Conservation (phyloP, 768 basidiomycete genomes). For the Boletus rubescentipes region DNA sequence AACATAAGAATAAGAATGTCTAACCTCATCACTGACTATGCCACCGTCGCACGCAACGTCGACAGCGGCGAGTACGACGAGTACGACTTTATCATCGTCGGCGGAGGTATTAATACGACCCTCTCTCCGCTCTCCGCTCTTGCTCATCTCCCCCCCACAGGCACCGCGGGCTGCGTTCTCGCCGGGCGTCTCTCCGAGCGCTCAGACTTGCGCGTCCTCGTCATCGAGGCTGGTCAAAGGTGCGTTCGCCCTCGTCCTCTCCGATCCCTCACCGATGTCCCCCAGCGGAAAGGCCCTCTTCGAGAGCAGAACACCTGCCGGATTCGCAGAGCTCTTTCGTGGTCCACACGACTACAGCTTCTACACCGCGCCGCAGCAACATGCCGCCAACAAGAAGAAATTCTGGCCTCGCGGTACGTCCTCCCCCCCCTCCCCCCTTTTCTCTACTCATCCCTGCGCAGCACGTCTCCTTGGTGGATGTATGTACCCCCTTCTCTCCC, state of each 20-base stretch:
- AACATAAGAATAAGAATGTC: too few species aligned
- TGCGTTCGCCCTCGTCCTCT: slow-evolving; percentile 17
- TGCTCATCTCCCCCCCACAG: slow-evolving; percentile 14
- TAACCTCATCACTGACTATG: neutral
- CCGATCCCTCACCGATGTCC: neutral
- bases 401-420: slow-evolving; percentile 67
- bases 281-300: slow-evolving; percentile 44
- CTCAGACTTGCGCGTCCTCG: slow-evolving; percentile 34
- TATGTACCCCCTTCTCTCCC: slow-evolving; percentile 34
- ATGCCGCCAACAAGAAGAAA: slow-evolving; percentile 45
- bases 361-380: slow-evolving; percentile 54
- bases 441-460: slow-evolving; percentile 25
- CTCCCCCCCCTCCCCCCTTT: too few species aligned
- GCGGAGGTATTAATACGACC: slow-evolving; percentile 50
- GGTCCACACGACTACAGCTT: slow-evolving; percentile 52
- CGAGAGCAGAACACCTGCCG: slow-evolving; percentile 45
- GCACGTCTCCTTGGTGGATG: slow-evolving; percentile 75
- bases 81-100: slow-evolving; percentile 53
- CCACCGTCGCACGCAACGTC: slow-evolving; percentile 4
- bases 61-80: slow-evolving; percentile 22
- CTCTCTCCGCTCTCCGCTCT: rapidly evolving
- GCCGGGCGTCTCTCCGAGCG: slow-evolving; percentile 45
- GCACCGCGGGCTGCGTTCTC: slow-evolving; percentile 46
- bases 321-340: slow-evolving; percentile 41
- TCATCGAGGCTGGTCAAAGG: slow-evolving; percentile 48